These are phyloP conservation scores for Cyberlindnera mississippiensis DNA, from an alignment of 805 yeast species.

Conservation along the genomic window DNA sequence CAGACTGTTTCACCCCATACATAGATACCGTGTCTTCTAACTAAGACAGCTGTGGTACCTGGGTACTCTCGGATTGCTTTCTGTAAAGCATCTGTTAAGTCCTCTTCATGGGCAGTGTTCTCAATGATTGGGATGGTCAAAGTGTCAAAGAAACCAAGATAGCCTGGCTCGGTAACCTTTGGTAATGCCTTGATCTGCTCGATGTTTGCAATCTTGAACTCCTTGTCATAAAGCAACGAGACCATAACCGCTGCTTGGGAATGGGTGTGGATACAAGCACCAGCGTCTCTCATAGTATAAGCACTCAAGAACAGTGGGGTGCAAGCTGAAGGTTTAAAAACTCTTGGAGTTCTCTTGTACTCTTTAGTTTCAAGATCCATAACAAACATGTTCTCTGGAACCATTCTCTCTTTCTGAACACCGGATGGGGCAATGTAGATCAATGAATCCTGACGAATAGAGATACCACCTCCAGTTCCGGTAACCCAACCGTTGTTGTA, in stretches of 20 bases:
- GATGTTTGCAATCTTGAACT: constrained; percentile 71
- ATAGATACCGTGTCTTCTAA: constrained; percentile 89
- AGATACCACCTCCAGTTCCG: constrained; percentile 95
- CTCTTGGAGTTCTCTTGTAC: constrained; percentile 56
- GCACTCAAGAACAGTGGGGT: constrained; percentile 78
- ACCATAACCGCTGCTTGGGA: constrained; percentile 85
- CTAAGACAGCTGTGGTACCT: constrained; percentile 77
- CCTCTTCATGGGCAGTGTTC: constrained; percentile 86
- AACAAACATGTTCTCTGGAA: constrained; percentile 78
- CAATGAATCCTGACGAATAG: constrained; percentile 51
- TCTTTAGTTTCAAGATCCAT: constrained; percentile 51
- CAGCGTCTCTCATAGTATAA: constrained; percentile 68
- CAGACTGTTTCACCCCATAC: constrained; percentile 95
- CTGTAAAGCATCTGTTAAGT: constrained; percentile 62
- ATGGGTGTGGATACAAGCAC: constrained; percentile 94
- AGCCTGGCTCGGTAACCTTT: constrained; percentile 43
- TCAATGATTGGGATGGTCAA: constrained; percentile 87
- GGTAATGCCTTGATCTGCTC: constrained; percentile 96
- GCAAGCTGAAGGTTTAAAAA: constrained; percentile 87
- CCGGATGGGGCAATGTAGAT: constrained; percentile 93
- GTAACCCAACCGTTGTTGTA: constrained; percentile 87
- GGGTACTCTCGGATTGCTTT: constrained; percentile 70
- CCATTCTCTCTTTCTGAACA: constrained; percentile 86
- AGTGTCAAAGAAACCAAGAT: constrained; percentile 68
- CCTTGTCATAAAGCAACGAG: constrained; percentile 63